Percentiles rank a stretch among this genome's conserved stretches.
Conservation (phyloP, 2,329 filamentous ascomycete species). For the Didymella lethalis region DNA sequence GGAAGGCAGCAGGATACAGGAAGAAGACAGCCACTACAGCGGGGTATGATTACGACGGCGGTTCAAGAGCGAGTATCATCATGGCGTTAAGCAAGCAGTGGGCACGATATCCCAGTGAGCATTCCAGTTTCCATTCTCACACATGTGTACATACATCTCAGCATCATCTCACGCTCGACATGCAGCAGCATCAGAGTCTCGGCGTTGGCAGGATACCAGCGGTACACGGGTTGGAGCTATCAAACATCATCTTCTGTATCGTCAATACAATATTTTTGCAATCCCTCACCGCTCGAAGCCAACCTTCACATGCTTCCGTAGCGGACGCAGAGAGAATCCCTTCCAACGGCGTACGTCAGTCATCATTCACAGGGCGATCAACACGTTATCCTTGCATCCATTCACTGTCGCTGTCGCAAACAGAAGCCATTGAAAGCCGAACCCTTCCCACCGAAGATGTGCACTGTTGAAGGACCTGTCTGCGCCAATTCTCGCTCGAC, state of each 20-base stretch:
- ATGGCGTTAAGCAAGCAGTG: constrained; percentile 29
- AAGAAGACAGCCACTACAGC: constrained; percentile 21
- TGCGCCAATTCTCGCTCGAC: not conserved
- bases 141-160: constrained; percentile 36
- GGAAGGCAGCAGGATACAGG: constrained; percentile 54
- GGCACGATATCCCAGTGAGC: constrained; percentile 31
- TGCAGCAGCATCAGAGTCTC: constrained; percentile 31
- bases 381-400: not conserved
- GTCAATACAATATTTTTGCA: constrained; percentile 13
- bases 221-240: constrained; percentile 11
- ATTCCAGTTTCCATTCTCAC: constrained; percentile 28
- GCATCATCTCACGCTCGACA: constrained; percentile 23
- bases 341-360: not conserved
- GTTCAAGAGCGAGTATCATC: constrained; percentile 16
- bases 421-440: not conserved
- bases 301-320: not conserved
- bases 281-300: not conserved
- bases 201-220: constrained; percentile 28
- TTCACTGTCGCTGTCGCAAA: constrained; percentile 7
- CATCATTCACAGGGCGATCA: not conserved
- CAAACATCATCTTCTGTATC: constrained; percentile 14
- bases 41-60: not conserved
- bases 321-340: not conserved
- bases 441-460: not conserved
- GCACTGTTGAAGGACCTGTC: not conserved